Evolutionary conservation across 1,139 yeast species (phyloP).

Genomic region (Kodamaea fungicola): DNA sequence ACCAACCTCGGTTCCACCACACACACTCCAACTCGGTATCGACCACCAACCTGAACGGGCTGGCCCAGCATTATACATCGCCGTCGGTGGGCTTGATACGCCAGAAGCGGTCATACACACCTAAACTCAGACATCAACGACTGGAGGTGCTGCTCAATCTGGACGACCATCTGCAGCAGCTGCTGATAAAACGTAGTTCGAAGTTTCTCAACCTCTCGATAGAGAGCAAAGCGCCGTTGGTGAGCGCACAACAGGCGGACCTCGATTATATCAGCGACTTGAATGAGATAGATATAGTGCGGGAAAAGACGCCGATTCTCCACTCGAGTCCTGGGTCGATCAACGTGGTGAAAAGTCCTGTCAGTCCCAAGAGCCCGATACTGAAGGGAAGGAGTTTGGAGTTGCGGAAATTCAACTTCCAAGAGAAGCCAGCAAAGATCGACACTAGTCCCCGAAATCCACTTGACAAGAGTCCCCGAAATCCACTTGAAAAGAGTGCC

Average conservation of each 20-base stretch:
- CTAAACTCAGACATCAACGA: conserved; percentile 6
- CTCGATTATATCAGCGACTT: conserved; percentile 27
- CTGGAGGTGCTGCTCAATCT: conserved; percentile 8
- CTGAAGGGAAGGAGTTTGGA: too few relatives aligned
- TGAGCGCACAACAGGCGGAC: conserved; percentile 12
- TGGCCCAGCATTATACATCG: conserved; percentile 2
- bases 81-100: conserved; percentile 2
- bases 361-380: too few relatives aligned
- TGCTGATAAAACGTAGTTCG: conserved; percentile 43
- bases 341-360: too few relatives aligned
- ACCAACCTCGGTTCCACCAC: conserved; percentile 2
- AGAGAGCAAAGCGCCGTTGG: conserved; percentile 20
- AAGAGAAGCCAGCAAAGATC: too few relatives aligned
- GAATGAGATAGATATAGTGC: conserved; percentile 23
- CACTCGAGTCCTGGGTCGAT: conserved; percentile 13
- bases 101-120: conserved; percentile 2
- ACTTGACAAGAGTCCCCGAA: too few relatives aligned
- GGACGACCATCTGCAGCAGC: conserved; percentile 19
- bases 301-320: conserved; percentile 20
- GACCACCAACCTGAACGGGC: not conserved
- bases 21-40: not conserved
- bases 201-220: conserved; percentile 48
- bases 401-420: too few relatives aligned
- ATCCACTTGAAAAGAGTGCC: too few relatives aligned
- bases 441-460: too few relatives aligned